These are phyloP conservation scores for Aspergillus pseudonomiae DNA, from an alignment of 2,329 filamentous ascomycete genomes.

Conservation along the genomic window DNA sequence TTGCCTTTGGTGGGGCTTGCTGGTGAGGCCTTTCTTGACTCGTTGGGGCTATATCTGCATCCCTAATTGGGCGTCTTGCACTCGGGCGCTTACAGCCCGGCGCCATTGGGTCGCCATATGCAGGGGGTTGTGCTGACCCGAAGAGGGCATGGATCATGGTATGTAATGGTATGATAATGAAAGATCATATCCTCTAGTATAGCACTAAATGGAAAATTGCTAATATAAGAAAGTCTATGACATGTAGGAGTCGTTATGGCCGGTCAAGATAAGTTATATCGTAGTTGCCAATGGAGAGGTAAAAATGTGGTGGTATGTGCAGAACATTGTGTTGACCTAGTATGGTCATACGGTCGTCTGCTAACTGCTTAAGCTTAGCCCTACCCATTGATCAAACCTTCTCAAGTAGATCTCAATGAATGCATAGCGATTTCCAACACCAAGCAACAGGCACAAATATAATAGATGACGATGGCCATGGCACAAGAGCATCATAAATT, in stretches of 20 bases:
- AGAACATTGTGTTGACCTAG: too few species aligned
- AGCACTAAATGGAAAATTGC: too few species aligned
- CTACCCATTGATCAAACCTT: background rate
- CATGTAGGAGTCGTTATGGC: background rate
- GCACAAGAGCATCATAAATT: background rate
- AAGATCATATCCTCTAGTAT: too few species aligned
- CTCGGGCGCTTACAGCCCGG: background rate
- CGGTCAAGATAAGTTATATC: background rate
- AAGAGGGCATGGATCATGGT: too few species aligned
- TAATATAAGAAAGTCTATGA: too few species aligned
- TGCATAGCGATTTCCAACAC: too few species aligned
- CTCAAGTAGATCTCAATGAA: background rate
- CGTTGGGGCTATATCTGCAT: background rate
- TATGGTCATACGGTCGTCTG: too few species aligned
- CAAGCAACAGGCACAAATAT: rapidly evolving
- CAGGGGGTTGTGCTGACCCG: background rate
- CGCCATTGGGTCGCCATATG: background rate
- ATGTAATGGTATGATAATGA: too few species aligned
- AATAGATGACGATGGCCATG: background rate
- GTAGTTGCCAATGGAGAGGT: background rate
- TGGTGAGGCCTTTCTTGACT: background rate
- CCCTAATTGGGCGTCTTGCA: background rate
- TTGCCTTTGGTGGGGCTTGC: background rate
- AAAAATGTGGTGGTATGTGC: background rate
- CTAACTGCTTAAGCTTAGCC: background rate